These are phyloP conservation scores for Rhodotorula sp. DNA, from an alignment of 1,284 basidiomycete genomes.

Conservation along the genomic window DNA sequence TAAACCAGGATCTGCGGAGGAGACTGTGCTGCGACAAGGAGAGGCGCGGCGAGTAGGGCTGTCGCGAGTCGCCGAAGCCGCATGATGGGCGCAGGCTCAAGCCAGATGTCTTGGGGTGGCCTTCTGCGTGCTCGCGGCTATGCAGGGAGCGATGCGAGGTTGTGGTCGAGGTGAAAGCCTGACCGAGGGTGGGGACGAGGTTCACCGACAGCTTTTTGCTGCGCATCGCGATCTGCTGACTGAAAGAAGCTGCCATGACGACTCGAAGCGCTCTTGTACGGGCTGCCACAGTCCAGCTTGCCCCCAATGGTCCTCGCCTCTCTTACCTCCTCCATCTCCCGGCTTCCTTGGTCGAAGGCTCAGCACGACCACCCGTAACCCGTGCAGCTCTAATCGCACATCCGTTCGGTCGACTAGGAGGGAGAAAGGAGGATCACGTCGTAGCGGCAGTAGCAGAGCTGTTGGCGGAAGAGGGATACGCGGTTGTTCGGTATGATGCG, in stretches of 20 bases:
- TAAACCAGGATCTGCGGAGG: constrained; percentile 23
- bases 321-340: constrained; percentile 3
- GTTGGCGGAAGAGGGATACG: constrained; percentile 51
- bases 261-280: background rate
- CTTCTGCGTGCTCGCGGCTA: no score
- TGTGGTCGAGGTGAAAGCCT: no score
- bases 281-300: background rate
- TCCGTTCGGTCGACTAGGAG: constrained; percentile 39
- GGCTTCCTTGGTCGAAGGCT: no score
- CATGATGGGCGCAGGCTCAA: background rate
- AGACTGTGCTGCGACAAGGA: background rate
- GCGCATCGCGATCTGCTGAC: background rate
- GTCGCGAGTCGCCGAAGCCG: background rate
- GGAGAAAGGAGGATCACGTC: constrained; percentile 33
- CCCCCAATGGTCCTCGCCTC: background rate
- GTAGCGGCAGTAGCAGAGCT: constrained; percentile 12
- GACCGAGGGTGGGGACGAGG: no score
- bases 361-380: background rate
- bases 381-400: constrained; percentile 41
- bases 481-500: constrained; percentile 69
- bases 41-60: background rate
- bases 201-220: no score
- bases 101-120: background rate
- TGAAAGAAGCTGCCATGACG: background rate
- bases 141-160: no score